Evolutionary conservation across 768 basidiomycete genomes (phyloP), one percentile per base, ranked within the genome.

Genomic region (Nidularia sp.): DNA sequence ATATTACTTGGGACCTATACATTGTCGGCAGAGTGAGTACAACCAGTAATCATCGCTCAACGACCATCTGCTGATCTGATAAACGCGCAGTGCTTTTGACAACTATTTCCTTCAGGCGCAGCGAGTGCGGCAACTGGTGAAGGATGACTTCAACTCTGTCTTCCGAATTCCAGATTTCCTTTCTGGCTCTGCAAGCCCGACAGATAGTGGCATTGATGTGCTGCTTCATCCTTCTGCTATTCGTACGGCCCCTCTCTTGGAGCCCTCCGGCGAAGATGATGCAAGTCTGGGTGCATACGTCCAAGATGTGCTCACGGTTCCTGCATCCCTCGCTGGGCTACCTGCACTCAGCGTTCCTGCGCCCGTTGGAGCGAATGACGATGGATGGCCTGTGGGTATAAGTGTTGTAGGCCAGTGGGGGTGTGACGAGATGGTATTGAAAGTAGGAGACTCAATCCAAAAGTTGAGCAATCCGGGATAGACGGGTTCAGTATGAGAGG

Each of bases 81-180:
- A 29, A 45, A 18, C 44, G 13, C 46, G 3, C 50, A 98, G 93
- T 52, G 93, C 93, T n/a, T 98, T 94, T 62, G 89, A 98, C 69
- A 98, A 96, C 62, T 98, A 96, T 66, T 99, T 93, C 65, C 76
- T 98, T 4, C 93, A 96, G 71, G 95, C 96, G 0, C 88, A 93
- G 55, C 79, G 84, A 33, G 80, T 98, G 7, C 85, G 96, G 1
- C 76, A 79, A 47, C 70, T 79, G 6, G 73, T 99, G 48, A 79
- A 81, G 53, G 60, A 75, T 4, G 95, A 98, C 60, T 94, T 95
- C 59, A 71, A 86, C 61, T 60, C 63, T 1, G 79, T 86, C 34
- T 94, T 98, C 69, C 70, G 73, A 0, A 65, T 79, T 2, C 73
- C 80, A 2, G 82, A 88, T 61, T 71, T 72, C 34, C 71, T 79